These are phyloP conservation scores for Datisca glomerata DNA, from an alignment of 306 rosid species.

Conservation along the genomic window DNA sequence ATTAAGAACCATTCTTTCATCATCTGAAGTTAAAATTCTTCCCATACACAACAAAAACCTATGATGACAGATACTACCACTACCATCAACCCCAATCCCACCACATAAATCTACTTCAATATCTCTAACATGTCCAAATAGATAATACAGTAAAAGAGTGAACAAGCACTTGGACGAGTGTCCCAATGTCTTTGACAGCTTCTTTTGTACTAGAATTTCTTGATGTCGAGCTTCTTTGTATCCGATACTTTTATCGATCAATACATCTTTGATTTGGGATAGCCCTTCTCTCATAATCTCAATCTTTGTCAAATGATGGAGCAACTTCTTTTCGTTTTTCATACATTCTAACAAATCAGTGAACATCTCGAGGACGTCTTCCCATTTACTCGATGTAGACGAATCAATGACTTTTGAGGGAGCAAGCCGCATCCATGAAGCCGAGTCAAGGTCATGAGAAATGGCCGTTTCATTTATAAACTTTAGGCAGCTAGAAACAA, in stretches of 20 bases:
- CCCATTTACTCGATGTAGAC: slow-evolving; percentile 51
- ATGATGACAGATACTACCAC: too few relatives aligned
- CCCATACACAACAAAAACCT: slow-evolving; percentile 57
- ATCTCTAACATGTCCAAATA: slow-evolving; percentile 49
- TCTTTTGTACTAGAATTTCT: slow-evolving; percentile 59
- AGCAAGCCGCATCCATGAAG: slow-evolving; percentile 74
- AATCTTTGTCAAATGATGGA: slow-evolving; percentile 38
- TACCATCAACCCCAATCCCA: slow-evolving; percentile 32
- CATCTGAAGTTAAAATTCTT: slow-evolving; percentile 58
- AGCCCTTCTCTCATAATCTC: slow-evolving; percentile 78
- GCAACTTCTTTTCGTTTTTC: slow-evolving; percentile 34
- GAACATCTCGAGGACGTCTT: slow-evolving; percentile 73
- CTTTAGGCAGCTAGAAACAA: slow-evolving; percentile 52
- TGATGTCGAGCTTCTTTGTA: slow-evolving; percentile 60
- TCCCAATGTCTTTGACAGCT: slow-evolving; percentile 67
- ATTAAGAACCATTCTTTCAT: slow-evolving; percentile 52
- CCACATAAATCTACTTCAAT: slow-evolving; percentile 70
- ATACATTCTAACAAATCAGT: slow-evolving; percentile 47
- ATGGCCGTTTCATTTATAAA: slow-evolving; percentile 31
- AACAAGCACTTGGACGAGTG: slow-evolving; percentile 78
- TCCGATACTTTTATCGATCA: slow-evolving; percentile 47
- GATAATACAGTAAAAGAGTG: slow-evolving; percentile 58
- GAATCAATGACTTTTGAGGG: slow-evolving; percentile 29
- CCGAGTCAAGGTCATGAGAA: slow-evolving; percentile 28
- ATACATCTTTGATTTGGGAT: slow-evolving; percentile 62